Evolutionary conservation across 2,329 filamentous ascomycete genomes (phyloP), one percentile per base, ranked within the genome.

Genomic region (Fusarium solani-melongenae): DNA sequence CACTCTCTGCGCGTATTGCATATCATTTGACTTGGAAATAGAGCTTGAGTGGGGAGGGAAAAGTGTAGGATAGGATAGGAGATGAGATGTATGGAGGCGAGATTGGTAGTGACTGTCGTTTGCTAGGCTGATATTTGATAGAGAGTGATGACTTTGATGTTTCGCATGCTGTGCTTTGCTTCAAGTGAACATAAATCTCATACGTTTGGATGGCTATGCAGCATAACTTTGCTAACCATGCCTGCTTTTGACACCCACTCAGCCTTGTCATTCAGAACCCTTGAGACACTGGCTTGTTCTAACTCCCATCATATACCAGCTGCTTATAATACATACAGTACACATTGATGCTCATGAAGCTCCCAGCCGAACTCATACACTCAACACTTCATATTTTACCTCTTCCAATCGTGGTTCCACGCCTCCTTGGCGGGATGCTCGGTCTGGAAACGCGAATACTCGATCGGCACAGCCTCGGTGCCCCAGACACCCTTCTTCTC

Each of bases 331-430:
- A 77, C 75, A 77, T 70, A 76, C 41, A 71, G 57, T 73, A 73
- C 70, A 71, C 51, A 62, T 72, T 61, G 56, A 61, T 64, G 55
- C 68, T 62, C 46, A 44, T 36, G 55, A 55, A 39, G 29, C 49
- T 33, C 20, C 34, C 31, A 31, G 12, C 24, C 44, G 15, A 20
- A 59, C 49, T 38, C 59, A 39, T 63, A 62, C 64, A 72, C 24
- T 55, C 55, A 65, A 38, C 36, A 20, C 22, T 24, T 31, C 10
- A 33, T 6, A 20, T 17, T 77, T 77, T 79, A 86, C 83, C 92
- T 89, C 86, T 91, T 97, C 96, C 96, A 99, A 14, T 86, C 92
- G 84, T 97, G 92, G 85, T 98, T 96, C 95, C 96, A 99, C n/a
- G 94, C 90, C 75, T 92, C 90, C 79, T 88, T 88, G 1, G 88